Evolutionary conservation across 768 basidiomycete genomes (phyloP).

Genomic region (Ephemerocybe angulata): DNA sequence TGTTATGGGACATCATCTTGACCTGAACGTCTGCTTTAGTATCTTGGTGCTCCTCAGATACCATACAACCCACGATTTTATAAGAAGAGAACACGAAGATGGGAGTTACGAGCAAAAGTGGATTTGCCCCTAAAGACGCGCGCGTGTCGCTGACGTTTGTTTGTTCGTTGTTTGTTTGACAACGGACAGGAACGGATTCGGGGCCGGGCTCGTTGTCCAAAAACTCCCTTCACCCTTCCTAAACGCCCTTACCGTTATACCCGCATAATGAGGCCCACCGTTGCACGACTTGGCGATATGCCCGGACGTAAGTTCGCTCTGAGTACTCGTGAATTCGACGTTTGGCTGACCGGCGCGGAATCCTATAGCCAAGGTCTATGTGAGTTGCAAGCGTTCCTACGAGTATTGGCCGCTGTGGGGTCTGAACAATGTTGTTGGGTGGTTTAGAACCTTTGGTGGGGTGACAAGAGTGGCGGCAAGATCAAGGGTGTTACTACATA

Average conservation of each 20-base stretch:
- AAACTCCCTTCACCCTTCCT: slow-evolving; percentile 13
- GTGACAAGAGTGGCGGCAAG: slow-evolving; percentile 58
- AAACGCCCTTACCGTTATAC: slow-evolving; percentile 17
- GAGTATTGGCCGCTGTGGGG: background rate
- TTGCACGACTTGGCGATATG: slow-evolving; percentile 67
- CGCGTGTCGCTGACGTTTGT: slow-evolving; percentile 17
- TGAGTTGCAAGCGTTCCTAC: slow-evolving; percentile 39
- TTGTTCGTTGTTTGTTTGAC: slow-evolving; percentile 26
- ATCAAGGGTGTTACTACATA: slow-evolving; percentile 78
- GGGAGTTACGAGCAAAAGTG: background rate
- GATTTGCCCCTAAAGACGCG: background rate
- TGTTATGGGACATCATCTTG: slow-evolving; percentile 76
- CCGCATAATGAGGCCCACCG: slow-evolving; percentile 62
- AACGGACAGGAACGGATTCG: slow-evolving; percentile 34
- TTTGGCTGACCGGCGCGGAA: background rate
- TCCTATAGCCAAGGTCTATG: slow-evolving; percentile 70
- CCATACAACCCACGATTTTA: background rate
- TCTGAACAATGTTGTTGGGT: background rate
- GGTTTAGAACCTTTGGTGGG: slow-evolving; percentile 88
- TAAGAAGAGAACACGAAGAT: slow-evolving; percentile 4
- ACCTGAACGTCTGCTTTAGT: background rate
- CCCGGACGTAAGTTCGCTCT: slow-evolving; percentile 63
- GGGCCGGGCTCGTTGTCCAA: slow-evolving; percentile 5
- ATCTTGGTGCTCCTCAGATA: background rate
- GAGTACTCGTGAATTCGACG: background rate